phyloP scores from a whole-genome alignment of 495 filamentous ascomycete genomes.

The Poronia punctata region DNA sequence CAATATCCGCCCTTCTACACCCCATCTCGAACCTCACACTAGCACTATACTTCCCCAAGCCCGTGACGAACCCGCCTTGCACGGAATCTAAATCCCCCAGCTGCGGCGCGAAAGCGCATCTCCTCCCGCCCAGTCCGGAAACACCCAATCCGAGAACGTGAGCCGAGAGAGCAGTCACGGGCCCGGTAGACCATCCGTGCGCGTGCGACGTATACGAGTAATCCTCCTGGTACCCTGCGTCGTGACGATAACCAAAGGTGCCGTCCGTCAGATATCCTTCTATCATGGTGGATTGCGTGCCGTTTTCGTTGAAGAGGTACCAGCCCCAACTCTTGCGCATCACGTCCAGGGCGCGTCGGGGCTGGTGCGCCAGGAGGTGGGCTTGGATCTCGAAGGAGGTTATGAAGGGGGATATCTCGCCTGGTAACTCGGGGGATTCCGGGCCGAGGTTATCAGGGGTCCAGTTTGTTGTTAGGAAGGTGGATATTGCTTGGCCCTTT shows the following conservation, averaged over 20 bases:
- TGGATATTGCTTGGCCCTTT: constrained; percentile 33
- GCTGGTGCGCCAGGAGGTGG: constrained; percentile 47
- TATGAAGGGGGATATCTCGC: constrained; percentile 58
- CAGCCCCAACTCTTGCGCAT: constrained; percentile 56
- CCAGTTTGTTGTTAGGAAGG: constrained; percentile 46
- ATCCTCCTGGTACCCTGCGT: constrained; percentile 42
- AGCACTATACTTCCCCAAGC: constrained; percentile 40
- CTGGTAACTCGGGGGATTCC: constrained; percentile 49
- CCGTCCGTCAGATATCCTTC: constrained; percentile 56
- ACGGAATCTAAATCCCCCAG: constrained; percentile 50
- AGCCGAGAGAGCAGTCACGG: constrained; percentile 51
- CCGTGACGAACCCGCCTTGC: constrained; percentile 52
- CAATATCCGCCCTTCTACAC: neutral
- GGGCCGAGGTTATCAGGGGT: constrained; percentile 47
- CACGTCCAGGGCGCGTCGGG: constrained; percentile 49
- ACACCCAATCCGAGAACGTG: constrained; percentile 52
- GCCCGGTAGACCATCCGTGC: constrained; percentile 56
- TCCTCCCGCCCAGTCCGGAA: constrained; percentile 40
- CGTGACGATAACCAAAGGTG: constrained; percentile 51
- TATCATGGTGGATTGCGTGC: constrained; percentile 56
- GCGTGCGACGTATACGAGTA: constrained; percentile 51
- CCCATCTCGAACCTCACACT: neutral
- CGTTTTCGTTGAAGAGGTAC: constrained; percentile 55
- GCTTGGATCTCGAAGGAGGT: constrained; percentile 58
- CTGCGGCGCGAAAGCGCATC: constrained; percentile 51